phyloP scores from a whole-genome alignment of 2,329 filamentous ascomycete species.

The Epichloe typhina region DNA sequence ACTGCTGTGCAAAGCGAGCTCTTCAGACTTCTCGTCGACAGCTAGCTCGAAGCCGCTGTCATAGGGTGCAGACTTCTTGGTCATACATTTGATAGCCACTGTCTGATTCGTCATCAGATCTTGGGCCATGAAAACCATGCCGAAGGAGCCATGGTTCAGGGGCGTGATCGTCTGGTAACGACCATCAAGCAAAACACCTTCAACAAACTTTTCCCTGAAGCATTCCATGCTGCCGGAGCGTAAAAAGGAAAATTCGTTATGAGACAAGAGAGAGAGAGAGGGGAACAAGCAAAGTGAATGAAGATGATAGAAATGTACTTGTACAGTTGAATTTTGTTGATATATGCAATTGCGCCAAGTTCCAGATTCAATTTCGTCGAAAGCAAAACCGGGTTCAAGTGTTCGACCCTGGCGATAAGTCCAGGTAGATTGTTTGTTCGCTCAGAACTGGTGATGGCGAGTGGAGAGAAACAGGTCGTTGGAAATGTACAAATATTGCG shows the following conservation, averaged over 20 bases:
- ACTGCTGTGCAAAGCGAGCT: slow-evolving; percentile 64
- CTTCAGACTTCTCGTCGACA: slow-evolving; percentile 72
- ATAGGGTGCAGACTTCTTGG: slow-evolving; percentile 58
- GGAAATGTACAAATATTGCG: slow-evolving; percentile 21
- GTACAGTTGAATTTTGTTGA: slow-evolving; percentile 14
- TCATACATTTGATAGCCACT: slow-evolving; percentile 93
- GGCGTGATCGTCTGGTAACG: slow-evolving; percentile 86
- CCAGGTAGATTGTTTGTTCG: background rate
- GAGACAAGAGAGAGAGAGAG: slow-evolving; percentile 6
- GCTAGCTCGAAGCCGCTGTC: slow-evolving; percentile 51
- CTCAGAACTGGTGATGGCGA: background rate
- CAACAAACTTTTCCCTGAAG: slow-evolving; percentile 68
- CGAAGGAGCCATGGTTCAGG: slow-evolving; percentile 96
- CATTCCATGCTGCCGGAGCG: slow-evolving; percentile 51
- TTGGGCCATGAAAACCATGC: slow-evolving; percentile 91
- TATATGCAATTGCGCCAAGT: slow-evolving; percentile 6
- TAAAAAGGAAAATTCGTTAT: slow-evolving; percentile 8
- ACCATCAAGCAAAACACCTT: slow-evolving; percentile 70
- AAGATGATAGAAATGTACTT: slow-evolving; percentile 12
- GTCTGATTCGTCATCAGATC: slow-evolving; percentile 63
- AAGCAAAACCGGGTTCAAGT: background rate
- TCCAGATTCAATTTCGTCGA: background rate
- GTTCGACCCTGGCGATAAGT: background rate
- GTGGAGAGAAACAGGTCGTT: slow-evolving; percentile 6
- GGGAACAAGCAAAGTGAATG: slow-evolving; percentile 5